phyloP scores from a whole-genome alignment of 1,139 yeast species.

The Arxiozyma telluris region DNA sequence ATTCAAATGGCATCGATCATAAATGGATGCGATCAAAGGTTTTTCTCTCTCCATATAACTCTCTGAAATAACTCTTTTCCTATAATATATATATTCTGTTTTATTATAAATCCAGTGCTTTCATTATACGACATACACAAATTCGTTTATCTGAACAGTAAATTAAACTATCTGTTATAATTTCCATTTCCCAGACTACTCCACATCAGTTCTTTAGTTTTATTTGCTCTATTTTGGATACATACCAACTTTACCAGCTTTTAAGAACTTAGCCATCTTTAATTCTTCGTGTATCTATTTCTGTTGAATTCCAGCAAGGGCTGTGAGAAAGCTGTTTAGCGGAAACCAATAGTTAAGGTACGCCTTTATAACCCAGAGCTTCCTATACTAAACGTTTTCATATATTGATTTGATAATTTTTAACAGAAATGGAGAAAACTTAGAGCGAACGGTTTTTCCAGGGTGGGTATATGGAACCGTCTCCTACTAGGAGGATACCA shows the following conservation, averaged over 20 bases:
- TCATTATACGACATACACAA: too few relatives aligned
- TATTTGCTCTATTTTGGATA: constrained; percentile 2
- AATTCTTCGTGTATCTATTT: constrained; percentile 28
- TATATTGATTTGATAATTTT: too few relatives aligned
- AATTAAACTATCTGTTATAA: too few relatives aligned
- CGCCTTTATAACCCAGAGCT: not conserved
- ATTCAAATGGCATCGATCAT: not conserved
- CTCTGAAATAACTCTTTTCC: too few relatives aligned
- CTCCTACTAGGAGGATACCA: not conserved
- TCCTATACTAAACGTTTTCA: not conserved
- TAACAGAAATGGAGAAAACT: not conserved
- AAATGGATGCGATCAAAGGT: not conserved
- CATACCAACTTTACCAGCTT: constrained; percentile 92
- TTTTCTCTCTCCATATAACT: not conserved
- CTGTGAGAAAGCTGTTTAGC: not conserved
- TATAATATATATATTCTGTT: not conserved
- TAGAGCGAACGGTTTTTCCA: not conserved
- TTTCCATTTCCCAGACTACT: too few relatives aligned
- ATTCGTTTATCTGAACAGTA: too few relatives aligned
- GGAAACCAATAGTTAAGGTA: not conserved
- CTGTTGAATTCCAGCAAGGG: not conserved
- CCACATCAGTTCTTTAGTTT: not conserved
- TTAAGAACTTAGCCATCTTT: constrained; percentile 93
- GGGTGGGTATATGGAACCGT: not conserved
- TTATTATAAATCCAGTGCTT: too few relatives aligned